Evolutionary conservation across 805 yeast species (phyloP).

Genomic region (Lachancea sp.): DNA sequence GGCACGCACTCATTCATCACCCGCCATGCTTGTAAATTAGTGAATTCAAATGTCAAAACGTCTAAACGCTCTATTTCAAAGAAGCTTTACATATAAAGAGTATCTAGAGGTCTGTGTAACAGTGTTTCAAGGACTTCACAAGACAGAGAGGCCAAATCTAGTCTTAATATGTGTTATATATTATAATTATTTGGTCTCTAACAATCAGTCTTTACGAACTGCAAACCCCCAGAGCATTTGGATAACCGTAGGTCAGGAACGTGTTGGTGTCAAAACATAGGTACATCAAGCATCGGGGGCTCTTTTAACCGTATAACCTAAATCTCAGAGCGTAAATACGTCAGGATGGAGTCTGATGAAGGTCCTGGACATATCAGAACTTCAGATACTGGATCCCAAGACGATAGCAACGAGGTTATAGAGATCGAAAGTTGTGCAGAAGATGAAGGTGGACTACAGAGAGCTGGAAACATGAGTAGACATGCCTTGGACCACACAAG

Average conservation of each 20-base stretch:
- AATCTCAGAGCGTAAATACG: not conserved
- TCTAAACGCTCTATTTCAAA: constrained; percentile 1
- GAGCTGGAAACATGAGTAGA: not conserved
- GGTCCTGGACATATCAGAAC: not conserved
- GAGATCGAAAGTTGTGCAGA: constrained; percentile 29
- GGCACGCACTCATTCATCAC: not conserved
- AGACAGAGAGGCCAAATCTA: too few relatives aligned
- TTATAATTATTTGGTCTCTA: too few relatives aligned
- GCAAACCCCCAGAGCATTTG: too few relatives aligned
- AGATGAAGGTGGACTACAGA: constrained; percentile 14
- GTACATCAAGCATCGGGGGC: too few relatives aligned
- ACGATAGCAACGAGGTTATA: constrained; percentile 12
- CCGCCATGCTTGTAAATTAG: constrained; percentile 13
- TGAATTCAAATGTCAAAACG: constrained; percentile 5
- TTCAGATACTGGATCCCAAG: not conserved
- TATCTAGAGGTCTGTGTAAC: constrained; percentile 8
- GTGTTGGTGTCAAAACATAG: too few relatives aligned
- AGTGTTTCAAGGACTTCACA: constrained; percentile 2
- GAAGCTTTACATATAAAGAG: not conserved
- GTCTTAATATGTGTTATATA: not conserved
- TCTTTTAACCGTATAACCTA: too few relatives aligned
- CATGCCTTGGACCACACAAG: not conserved
- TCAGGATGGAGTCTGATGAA: constrained; percentile 4
- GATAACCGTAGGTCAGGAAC: too few relatives aligned
- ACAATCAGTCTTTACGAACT: too few relatives aligned